phyloP scores from a whole-genome alignment of 2,329 filamentous ascomycete species.

The Tolypocladium ophioglossoides region DNA sequence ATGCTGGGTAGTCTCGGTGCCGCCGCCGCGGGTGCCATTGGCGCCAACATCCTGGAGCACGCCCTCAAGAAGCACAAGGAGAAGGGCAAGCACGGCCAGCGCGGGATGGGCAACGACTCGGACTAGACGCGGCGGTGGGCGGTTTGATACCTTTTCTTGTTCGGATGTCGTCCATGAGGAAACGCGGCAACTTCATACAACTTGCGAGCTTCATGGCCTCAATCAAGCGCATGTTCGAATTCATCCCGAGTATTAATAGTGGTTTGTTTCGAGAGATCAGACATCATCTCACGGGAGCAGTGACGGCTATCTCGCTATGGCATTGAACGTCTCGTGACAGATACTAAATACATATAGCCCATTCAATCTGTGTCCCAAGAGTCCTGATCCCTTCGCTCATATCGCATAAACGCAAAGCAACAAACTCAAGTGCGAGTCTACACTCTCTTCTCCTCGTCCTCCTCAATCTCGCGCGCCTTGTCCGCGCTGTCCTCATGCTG shows the following conservation, averaged over 20 bases:
- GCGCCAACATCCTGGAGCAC: constrained; percentile 40
- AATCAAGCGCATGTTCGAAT: neutral
- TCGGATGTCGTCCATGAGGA: too few relatives aligned
- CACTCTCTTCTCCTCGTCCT: constrained; percentile 1
- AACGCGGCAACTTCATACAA: too few relatives aligned
- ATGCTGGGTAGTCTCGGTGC: constrained; percentile 39
- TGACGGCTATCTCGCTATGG: too few relatives aligned
- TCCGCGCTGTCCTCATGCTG: neutral
- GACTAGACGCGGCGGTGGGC: constrained; percentile 8
- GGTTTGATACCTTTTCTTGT: too few relatives aligned
- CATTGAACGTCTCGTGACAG: neutral
- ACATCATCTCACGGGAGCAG: too few relatives aligned
- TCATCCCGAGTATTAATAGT: too few relatives aligned
- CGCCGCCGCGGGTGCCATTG: constrained; percentile 41
- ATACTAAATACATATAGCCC: neutral
- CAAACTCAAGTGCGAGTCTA: neutral
- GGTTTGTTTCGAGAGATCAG: too few relatives aligned
- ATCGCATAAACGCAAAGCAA: neutral
- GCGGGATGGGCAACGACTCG: constrained; percentile 14
- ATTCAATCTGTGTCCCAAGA: neutral
- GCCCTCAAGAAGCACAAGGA: constrained; percentile 25
- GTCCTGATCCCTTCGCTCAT: neutral
- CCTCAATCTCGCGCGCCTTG: neutral
- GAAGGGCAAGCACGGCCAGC: constrained; percentile 16
- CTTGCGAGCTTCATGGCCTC: neutral